Evolutionary conservation across 1,284 basidiomycete species (phyloP), one percentile per base, ranked within the genome.

Genomic region (Tetrapyrgos nigripes): DNA sequence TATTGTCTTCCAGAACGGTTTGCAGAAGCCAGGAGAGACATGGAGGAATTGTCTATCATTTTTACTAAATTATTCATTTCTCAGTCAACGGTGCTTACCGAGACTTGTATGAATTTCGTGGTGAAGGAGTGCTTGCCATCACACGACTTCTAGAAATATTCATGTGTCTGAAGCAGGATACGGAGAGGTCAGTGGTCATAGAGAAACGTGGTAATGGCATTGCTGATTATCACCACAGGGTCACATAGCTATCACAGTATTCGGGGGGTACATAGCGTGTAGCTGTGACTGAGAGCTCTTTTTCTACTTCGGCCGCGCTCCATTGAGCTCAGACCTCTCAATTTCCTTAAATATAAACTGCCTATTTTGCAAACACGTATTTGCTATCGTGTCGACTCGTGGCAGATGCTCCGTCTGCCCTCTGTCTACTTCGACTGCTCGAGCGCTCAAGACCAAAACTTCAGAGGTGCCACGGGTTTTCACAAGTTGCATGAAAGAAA

Each of bases 161-260:
- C 88, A 99, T 99, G 97, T 98, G 96, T 83, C 96, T 97, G 86
- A 88, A 97, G 75, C 96, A 98, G 97, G 97, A 60, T 99, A 99
- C 76, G 97, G 96, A 62, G 97, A 80, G 97, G 94, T 86, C 59
- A 53, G 79, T 63, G 31, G 31, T n/a, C 54, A 4, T 26, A 49
- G 48, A 31, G 33, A 40, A 24, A 27, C 27, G 46, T 52, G 58
- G 68, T 4, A 67, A 37, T 50, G 44, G n/a, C 31, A 8, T 40
- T 9, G 19, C 37, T n/a, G 37, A 53, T 48, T 19, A 33, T 40
- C 27, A 40, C 19, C 29, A 13, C 35, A 61, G 59, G 59, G 44
- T 61, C 55, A 55, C 55, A 54, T 61, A 55, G 59, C 31, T 61
- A n/a, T 61, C 59, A 51, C 59, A 61, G 55, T 61, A 61, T n/a